Percentiles rank a stretch among this genome's conserved stretches.
Evolutionary conservation across 371 early-diverging fungal species (phyloP).

Genomic region (Dichotomocladium elegans): DNA sequence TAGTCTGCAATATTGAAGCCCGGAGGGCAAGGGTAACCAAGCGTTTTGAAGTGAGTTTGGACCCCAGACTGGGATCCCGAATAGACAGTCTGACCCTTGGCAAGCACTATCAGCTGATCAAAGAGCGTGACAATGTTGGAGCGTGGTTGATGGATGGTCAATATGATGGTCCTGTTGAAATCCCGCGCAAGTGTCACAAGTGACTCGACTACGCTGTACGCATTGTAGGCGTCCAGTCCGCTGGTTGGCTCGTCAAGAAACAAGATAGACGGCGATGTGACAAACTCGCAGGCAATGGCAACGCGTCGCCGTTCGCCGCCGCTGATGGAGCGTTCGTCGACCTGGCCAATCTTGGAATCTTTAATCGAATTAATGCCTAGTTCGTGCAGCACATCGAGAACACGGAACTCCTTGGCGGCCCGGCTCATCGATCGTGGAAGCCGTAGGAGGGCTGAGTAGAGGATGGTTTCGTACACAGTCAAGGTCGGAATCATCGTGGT

Average conservation of each 20-base stretch:
- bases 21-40: conserved; percentile 81
- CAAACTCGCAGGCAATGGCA: conserved; percentile 84
- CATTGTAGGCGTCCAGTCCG: conserved; percentile 91
- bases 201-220: conserved; percentile 85
- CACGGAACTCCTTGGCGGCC: conserved; percentile 54
- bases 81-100: conserved; percentile 80
- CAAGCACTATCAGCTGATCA: conserved; percentile 83
- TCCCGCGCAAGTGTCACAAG: conserved; percentile 78
- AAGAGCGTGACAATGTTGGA: conserved; percentile 90
- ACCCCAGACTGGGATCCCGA: conserved; percentile 63
- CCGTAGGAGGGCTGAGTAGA: conserved; percentile 77
- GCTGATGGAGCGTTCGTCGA: conserved; percentile 69
- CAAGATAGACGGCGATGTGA: conserved; percentile 84
- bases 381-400: conserved; percentile 72
- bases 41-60: conserved; percentile 56
- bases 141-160: conserved; percentile 96
- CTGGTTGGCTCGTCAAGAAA: conserved; percentile 96
- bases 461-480: conserved; percentile 80
- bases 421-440: conserved; percentile 64
- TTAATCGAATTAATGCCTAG: conserved; percentile 76
- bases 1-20: conserved; percentile 95
- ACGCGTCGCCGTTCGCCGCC: conserved; percentile 88
- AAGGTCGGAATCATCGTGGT: conserved; percentile 79
- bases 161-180: conserved; percentile 86
- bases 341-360: conserved; percentile 78